Percentiles rank a stretch among this genome's conserved stretches.
phyloP scores from a whole-genome alignment of 1,284 basidiomycete genomes.

The Stygiomarasmius scandens region DNA sequence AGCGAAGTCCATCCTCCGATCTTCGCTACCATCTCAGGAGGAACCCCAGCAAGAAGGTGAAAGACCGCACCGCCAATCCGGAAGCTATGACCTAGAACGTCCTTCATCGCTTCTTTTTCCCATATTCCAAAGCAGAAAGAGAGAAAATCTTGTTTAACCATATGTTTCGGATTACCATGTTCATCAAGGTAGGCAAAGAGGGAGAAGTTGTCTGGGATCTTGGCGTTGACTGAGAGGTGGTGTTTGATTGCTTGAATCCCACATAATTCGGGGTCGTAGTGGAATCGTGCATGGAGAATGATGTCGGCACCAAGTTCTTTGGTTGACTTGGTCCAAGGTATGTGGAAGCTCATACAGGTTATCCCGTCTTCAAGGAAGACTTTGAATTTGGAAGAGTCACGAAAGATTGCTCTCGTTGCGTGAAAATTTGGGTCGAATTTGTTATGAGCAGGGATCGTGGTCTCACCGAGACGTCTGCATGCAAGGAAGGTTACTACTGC shows the following conservation, averaged over 20 bases:
- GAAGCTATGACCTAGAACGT: conserved; percentile 35
- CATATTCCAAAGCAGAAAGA: conserved; percentile 27
- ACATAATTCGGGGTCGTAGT: neutral
- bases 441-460: conserved; percentile 1
- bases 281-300: neutral
- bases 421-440: neutral
- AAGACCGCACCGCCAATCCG: conserved; percentile 37
- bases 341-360: neutral
- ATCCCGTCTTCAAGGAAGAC: too few species aligned
- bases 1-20: conserved; percentile 25
- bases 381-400: neutral
- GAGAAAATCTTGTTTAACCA: conserved; percentile 24
- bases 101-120: conserved; percentile 18
- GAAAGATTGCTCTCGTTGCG: neutral
- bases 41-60: conserved; percentile 32
- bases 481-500: conserved; percentile 9
- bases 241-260: neutral
- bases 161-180: conserved; percentile 10
- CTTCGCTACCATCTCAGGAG: conserved; percentile 34
- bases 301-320: neutral
- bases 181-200: conserved; percentile 22
- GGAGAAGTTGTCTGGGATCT: conserved; percentile 5
- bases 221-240: neutral
- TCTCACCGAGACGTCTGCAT: conserved; percentile 14
- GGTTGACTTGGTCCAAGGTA: conserved; percentile 10